Evolutionary conservation across 1,284 basidiomycete genomes (phyloP).

Genomic region (Sporisorium sorghi): DNA sequence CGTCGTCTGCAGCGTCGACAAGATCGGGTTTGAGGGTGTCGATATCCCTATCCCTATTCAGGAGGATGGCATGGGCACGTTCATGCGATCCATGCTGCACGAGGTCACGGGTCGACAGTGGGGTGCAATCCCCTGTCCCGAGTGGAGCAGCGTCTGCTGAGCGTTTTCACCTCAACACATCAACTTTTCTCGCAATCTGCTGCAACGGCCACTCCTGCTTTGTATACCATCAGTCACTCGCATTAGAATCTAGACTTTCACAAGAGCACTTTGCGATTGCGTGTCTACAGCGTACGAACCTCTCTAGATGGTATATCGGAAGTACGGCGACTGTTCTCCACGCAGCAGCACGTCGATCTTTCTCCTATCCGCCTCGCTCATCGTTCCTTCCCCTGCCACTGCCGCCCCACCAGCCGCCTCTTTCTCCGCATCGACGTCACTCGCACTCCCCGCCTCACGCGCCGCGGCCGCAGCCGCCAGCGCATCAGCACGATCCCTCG

Average conservation of each 20-base stretch:
- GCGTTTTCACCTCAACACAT: background rate
- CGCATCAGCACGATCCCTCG: slow-evolving; percentile 18
- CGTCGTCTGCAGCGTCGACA: slow-evolving; percentile 54
- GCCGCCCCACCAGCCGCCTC: background rate
- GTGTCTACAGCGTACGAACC: background rate
- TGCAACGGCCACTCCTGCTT: background rate
- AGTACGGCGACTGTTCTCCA: slow-evolving; percentile 48
- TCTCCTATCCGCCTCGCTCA: slow-evolving; percentile 23
- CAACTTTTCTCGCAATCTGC: too few species aligned
- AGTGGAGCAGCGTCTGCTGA: slow-evolving; percentile 55
- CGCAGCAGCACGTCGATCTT: slow-evolving; percentile 43
- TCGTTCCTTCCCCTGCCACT: background rate
- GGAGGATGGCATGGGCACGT: slow-evolving; percentile 45
- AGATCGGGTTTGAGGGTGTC: slow-evolving; percentile 46
- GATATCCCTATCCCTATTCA: slow-evolving; percentile 49
- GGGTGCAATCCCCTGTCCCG: slow-evolving; percentile 42
- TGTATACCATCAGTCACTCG: slow-evolving; percentile 25
- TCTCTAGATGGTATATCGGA: slow-evolving; percentile 49
- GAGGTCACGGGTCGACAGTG: slow-evolving; percentile 53
- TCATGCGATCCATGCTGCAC: slow-evolving; percentile 48
- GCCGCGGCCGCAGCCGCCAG: background rate
- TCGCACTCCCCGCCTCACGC: background rate
- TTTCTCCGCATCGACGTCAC: slow-evolving; percentile 14
- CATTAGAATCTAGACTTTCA: slow-evolving; percentile 2
- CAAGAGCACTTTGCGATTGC: background rate